Evolutionary conservation across 106 monocot genomes (phyloP).

Genomic region (Posidonia australis): DNA sequence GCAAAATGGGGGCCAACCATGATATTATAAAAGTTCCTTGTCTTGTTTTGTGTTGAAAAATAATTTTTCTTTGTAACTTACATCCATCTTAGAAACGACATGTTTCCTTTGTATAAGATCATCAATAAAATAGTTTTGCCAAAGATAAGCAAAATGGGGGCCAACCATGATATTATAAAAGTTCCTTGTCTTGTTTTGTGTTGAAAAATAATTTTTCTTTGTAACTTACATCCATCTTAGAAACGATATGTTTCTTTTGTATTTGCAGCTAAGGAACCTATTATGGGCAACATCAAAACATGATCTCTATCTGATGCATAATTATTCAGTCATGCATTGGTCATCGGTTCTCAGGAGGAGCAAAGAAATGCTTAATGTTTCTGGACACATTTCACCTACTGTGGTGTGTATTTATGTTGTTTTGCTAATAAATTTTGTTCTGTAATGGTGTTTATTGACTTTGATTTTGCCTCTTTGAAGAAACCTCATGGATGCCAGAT

Average conservation of each 20-base stretch:
- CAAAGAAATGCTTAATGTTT: conserved; percentile 65
- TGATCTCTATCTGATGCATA: conserved; percentile 61
- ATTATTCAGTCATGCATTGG: conserved; percentile 76
- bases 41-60: no score
- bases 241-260: conserved; percentile 6
- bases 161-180: no score
- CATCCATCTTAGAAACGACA: no score
- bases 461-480: conserved; percentile 16
- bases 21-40: no score
- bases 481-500: conserved; percentile 16
- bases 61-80: no score
- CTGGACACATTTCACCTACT: conserved; percentile 43
- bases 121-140: no score
- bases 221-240: no score
- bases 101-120: no score
- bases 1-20: no score
- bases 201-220: no score
- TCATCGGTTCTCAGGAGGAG: conserved; percentile 45
- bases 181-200: no score
- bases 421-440: neutral
- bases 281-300: conserved; percentile 92
- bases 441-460: neutral
- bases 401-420: conserved; percentile 13
- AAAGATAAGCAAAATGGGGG: no score
- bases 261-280: conserved; percentile 72